Evolutionary conservation across 2,329 filamentous ascomycete species (phyloP).

Genomic region (Aspergillus sp.): DNA sequence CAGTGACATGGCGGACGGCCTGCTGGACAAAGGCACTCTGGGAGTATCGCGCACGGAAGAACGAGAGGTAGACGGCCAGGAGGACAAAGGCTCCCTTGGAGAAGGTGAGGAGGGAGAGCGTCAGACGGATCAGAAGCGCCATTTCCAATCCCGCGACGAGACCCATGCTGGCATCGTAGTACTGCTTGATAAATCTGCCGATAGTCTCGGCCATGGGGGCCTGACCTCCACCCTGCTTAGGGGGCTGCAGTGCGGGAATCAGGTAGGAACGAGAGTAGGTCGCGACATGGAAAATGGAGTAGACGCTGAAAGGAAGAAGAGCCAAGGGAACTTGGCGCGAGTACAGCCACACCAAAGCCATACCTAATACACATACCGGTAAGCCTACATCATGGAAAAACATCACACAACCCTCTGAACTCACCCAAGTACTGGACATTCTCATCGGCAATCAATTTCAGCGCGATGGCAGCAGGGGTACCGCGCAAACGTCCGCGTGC

Average conservation of each 20-base stretch:
- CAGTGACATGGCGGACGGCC: constrained; percentile 63
- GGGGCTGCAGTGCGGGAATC: constrained; percentile 74
- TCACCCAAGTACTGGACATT: constrained; percentile 95
- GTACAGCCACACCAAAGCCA: constrained; percentile 93
- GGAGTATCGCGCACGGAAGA: constrained; percentile 80
- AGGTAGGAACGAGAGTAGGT: constrained; percentile 93
- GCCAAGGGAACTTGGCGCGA: constrained; percentile 82
- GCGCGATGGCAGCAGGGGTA: constrained; percentile 51
- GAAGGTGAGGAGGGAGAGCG: constrained; percentile 77
- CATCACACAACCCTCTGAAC: constrained; percentile 22
- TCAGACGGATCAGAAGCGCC: constrained; percentile 71
- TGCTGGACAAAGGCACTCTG: constrained; percentile 92
- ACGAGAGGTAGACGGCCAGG: constrained; percentile 74
- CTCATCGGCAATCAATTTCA: constrained; percentile 73
- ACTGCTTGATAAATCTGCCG: constrained; percentile 90
- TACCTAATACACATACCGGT: constrained; percentile 47
- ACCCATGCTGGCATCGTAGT: constrained; percentile 95
- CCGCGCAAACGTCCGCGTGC: constrained; percentile 69
- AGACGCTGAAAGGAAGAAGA: constrained; percentile 87
- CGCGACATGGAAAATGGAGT: constrained; percentile 96
- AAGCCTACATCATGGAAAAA: neutral
- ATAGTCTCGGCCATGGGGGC: constrained; percentile 70
- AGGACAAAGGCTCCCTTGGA: constrained; percentile 86
- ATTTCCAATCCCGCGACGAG: constrained; percentile 86
- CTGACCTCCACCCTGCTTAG: constrained; percentile 41